These are phyloP conservation scores for Butyriboletus loyo DNA, from an alignment of 768 basidiomycete species.

Conservation along the genomic window DNA sequence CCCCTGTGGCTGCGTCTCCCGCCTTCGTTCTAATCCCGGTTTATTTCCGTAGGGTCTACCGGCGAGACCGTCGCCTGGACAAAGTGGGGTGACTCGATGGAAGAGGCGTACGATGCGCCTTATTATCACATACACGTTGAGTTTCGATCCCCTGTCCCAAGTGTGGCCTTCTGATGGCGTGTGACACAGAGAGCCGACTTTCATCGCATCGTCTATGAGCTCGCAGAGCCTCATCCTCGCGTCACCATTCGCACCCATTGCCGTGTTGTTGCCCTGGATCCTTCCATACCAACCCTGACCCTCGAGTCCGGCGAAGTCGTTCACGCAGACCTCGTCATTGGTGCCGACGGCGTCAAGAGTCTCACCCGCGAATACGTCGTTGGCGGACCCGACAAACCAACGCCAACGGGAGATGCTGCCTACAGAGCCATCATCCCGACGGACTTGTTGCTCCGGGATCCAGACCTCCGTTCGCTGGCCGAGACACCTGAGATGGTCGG, in stretches of 20 bases:
- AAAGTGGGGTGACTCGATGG: slow-evolving; percentile 34
- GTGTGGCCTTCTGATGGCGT: background rate
- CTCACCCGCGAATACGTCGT: slow-evolving; percentile 46
- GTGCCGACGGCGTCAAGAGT: slow-evolving; percentile 56
- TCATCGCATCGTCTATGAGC: slow-evolving; percentile 35
- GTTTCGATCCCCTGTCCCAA: background rate
- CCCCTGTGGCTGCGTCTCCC: background rate
- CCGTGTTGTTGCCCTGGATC: slow-evolving; percentile 37
- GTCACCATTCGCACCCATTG: slow-evolving; percentile 34
- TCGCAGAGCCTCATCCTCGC: slow-evolving; percentile 35
- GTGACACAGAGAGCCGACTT: slow-evolving; percentile 43
- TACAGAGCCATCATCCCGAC: slow-evolving; percentile 56
- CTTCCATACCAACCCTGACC: slow-evolving; percentile 32
- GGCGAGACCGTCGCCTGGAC: slow-evolving; percentile 38
- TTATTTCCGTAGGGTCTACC: slow-evolving; percentile 21
- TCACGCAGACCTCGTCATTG: slow-evolving; percentile 43
- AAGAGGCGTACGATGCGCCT: slow-evolving; percentile 31
- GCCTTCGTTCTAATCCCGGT: background rate
- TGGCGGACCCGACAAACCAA: slow-evolving; percentile 43
- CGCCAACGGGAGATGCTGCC: slow-evolving; percentile 60
- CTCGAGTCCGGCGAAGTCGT: slow-evolving; percentile 44
- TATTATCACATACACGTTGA: slow-evolving; percentile 36
- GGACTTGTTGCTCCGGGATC: slow-evolving; percentile 44
- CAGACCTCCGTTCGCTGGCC: slow-evolving; percentile 48
- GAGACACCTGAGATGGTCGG: slow-evolving; percentile 51